Base-by-base conservation (phyloP, 169 alveolate genomes). In the Eimeria sp. region DNA sequence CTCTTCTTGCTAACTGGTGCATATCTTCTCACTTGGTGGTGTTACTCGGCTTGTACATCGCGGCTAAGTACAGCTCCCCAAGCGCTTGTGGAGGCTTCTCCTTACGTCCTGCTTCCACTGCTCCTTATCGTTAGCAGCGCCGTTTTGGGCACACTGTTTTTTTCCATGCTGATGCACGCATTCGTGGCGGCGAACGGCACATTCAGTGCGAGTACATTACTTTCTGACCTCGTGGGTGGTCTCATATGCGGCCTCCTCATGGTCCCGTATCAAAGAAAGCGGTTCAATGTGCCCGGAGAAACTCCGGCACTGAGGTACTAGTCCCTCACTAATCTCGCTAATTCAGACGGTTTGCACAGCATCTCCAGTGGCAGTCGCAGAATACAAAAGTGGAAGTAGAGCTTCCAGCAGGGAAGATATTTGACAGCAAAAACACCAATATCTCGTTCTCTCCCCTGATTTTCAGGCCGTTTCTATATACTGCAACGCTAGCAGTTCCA, bases 101-200 rank as follows among this genome's bases (percentile, higher is more conserved):
- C 86, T 1, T 72, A 89, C 27, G 92, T 61, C 27, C 73, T 57
- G 87, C 83, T 92, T 49, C 82, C 92, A 65, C 73, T 92, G 47
- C 92, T 92, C 20, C 92, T 92, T 22, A 51, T 61, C 54, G 58
- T 92, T 25, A 47, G 92, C 91, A 83, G 89, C 49, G 92, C 92
- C 34, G 91, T 63, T 11, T 27, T 67, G 89, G 92, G 96, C 18
- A 58, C 96, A 30, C 86, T 80, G 63, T 65, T 78, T 80, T 92
- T 80, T 83, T 87, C 94, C 34, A 7, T 87, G 94, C 82, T 87
- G 83, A 87, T 92, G 92, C 96, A 92, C 43, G 92, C 96, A 70
- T 76, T 70, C 25, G 95, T 49, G 73, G 97, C 97, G 3, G 97
- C 97, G 30, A 73, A 88, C 65, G 97, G 97, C 86, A 88, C 88